Percentiles rank a stretch among this genome's conserved stretches.
phyloP scores from a whole-genome alignment of 768 basidiomycete species.

The Kwoniella sp. region DNA sequence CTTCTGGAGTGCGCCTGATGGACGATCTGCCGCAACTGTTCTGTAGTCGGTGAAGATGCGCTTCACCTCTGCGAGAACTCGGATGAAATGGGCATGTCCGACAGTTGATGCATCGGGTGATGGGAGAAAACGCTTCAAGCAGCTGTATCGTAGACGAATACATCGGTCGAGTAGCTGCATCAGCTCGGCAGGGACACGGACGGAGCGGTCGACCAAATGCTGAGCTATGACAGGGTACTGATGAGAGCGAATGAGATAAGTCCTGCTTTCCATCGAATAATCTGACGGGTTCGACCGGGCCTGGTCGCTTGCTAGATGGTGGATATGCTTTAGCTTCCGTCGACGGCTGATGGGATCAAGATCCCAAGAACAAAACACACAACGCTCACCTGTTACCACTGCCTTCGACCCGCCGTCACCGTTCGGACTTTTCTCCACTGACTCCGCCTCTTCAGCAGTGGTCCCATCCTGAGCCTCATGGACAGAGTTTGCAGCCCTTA shows the following conservation, averaged over 20 bases:
- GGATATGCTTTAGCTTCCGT: too few species aligned
- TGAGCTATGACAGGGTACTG: slow-evolving; percentile 12
- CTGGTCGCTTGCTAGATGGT: too few species aligned
- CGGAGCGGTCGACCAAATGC: slow-evolving; percentile 3
- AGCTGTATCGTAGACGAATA: slow-evolving; percentile 15
- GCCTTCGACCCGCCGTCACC: too few species aligned
- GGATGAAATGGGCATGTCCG: slow-evolving; percentile 17
- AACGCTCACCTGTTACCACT: too few species aligned
- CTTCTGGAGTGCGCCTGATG: not conserved
- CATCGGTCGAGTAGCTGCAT: slow-evolving; percentile 19
- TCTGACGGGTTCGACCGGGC: too few species aligned
- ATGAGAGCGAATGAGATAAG: slow-evolving; percentile 6
- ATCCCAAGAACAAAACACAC: too few species aligned
- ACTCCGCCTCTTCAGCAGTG: too few species aligned
- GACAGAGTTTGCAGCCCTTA: not conserved
- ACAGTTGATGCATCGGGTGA: not conserved
- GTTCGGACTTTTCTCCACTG: too few species aligned
- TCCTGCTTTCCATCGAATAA: not conserved
- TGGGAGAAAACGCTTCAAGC: slow-evolving; percentile 3
- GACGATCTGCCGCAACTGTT: not conserved
- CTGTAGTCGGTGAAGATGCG: not conserved
- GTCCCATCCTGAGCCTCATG: too few species aligned
- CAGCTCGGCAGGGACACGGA: slow-evolving; percentile 21
- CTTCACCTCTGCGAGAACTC: slow-evolving; percentile 6
- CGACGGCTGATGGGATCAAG: too few species aligned